These are phyloP conservation scores for Spinellus fusiger DNA, from an alignment of 192 early-diverging fungal species.

Conservation along the genomic window DNA sequence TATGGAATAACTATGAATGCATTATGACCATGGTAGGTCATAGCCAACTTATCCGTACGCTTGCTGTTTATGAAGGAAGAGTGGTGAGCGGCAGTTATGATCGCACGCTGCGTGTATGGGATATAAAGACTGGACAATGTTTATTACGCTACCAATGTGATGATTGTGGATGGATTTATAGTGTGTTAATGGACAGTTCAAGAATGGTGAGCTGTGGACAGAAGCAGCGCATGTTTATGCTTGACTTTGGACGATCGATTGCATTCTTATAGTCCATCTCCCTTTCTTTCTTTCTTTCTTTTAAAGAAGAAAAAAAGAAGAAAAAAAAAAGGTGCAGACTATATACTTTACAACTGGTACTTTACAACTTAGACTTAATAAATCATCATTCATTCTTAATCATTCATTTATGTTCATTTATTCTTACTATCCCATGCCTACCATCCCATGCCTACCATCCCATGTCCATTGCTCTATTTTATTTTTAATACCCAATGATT, in stretches of 20 bases:
- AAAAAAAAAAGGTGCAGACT: too few relatives aligned
- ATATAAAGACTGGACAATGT: slow-evolving; percentile 73
- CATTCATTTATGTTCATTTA: too few relatives aligned
- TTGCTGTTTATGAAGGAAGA: slow-evolving; percentile 66
- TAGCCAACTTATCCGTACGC: slow-evolving; percentile 73
- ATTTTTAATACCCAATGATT: too few relatives aligned
- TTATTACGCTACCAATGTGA: slow-evolving; percentile 51
- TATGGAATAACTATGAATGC: slow-evolving; percentile 59
- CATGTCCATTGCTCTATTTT: too few relatives aligned
- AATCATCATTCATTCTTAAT: too few relatives aligned
- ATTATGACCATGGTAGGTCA: slow-evolving; percentile 58
- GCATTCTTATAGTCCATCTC: too few relatives aligned
- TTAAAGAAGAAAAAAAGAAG: too few relatives aligned
- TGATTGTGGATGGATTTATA: slow-evolving; percentile 94
- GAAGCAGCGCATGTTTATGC: slow-evolving; percentile 28
- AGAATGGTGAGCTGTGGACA: slow-evolving; percentile 36
- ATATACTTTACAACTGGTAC: too few relatives aligned
- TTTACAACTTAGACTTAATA: too few relatives aligned
- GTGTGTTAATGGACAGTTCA: slow-evolving; percentile 81
- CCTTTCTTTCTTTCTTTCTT: too few relatives aligned
- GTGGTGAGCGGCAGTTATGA: slow-evolving; percentile 91
- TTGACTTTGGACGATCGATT: slow-evolving; percentile 38
- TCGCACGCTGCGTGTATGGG: slow-evolving; percentile 91
- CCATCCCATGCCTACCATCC: too few relatives aligned
- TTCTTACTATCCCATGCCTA: too few relatives aligned